Percentiles rank a stretch among this genome's conserved stretches.
Evolutionary conservation across 73 alveolate genomes (phyloP).

Genomic region (Paramecium sexaurelia): DNA sequence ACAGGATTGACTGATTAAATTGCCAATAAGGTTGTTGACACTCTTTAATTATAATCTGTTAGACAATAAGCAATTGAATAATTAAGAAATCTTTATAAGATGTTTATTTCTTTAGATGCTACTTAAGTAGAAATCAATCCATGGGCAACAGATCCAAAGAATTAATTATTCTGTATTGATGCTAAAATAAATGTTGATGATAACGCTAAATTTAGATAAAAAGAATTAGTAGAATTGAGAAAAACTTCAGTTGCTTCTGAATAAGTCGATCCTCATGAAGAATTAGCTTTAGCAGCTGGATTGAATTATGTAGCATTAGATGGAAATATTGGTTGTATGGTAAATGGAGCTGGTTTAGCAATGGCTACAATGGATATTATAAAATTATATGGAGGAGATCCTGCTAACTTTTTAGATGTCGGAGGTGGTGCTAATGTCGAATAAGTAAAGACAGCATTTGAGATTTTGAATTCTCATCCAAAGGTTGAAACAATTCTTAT

Average conservation of each 20-base stretch:
- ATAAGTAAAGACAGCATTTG: conserved; percentile 82
- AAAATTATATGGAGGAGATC: conserved; percentile 90
- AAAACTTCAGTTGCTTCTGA: conserved; percentile 72
- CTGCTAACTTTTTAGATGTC: conserved; percentile 98
- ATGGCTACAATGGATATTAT: conserved; percentile 98
- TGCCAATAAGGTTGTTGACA: conserved; percentile 72
- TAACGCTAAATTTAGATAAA: conserved; percentile 80
- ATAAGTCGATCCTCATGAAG: conserved; percentile 76
- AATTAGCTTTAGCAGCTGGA: conserved; percentile 79
- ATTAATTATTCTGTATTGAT: conserved; percentile 76
- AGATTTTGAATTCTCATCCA: conserved; percentile 74
- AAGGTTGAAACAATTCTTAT: conserved; percentile 90
- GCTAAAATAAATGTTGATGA: conserved; percentile 87
- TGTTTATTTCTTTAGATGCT: conserved; percentile 80
- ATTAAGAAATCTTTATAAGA: conserved; percentile 71
- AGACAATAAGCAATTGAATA: conserved; percentile 71
- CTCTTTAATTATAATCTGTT: conserved; percentile 57
- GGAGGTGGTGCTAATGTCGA: conserved; percentile 94
- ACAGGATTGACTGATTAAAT: conserved; percentile 74
- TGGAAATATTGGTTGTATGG: conserved; percentile 96
- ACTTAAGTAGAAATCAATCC: conserved; percentile 87
- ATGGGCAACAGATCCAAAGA: conserved; percentile 84
- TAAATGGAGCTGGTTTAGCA: conserved; percentile 98
- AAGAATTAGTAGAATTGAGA: conserved; percentile 73
- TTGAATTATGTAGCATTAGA: conserved; percentile 85